A percentile compares a stretch with the other conserved stretches of the same genome.
Evolutionary conservation across 495 filamentous ascomycete genomes (phyloP).

Genomic region (Extremus antarcticus): DNA sequence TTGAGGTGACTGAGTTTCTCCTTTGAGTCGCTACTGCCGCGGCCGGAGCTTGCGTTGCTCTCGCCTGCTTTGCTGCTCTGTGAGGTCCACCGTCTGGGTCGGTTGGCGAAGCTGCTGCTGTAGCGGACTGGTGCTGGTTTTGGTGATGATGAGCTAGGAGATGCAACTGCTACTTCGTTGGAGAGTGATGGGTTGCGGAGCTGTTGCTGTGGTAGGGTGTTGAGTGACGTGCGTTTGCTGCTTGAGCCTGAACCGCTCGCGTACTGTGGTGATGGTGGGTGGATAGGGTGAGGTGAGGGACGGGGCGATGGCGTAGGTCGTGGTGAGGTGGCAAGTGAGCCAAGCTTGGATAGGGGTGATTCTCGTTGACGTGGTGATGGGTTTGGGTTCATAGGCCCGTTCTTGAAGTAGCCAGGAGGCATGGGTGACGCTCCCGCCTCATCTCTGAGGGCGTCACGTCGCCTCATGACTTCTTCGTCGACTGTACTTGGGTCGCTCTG

Average conservation of each 20-base stretch:
- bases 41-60: constrained; percentile 76
- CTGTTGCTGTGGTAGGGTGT: constrained; percentile 53
- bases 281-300: constrained; percentile 44
- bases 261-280: background rate
- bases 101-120: constrained; percentile 80
- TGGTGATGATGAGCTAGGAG: constrained; percentile 59
- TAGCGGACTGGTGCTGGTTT: constrained; percentile 63
- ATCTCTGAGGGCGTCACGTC: constrained; percentile 35
- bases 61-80: constrained; percentile 62
- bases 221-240: constrained; percentile 55
- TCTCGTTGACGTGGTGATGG: background rate
- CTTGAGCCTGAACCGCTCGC: background rate
- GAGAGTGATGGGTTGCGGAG: constrained; percentile 43
- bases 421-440: background rate
- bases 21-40: constrained; percentile 72
- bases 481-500: background rate
- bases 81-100: constrained; percentile 51
- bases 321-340: background rate
- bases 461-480: background rate
- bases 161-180: constrained; percentile 47
- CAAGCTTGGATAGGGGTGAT: background rate
- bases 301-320: constrained; percentile 24
- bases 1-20: constrained; percentile 73
- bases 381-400: background rate
- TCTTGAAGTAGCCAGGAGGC: background rate